phyloP scores from a whole-genome alignment of 495 filamentous ascomycete species.

The Penicillium crystallinum region DNA sequence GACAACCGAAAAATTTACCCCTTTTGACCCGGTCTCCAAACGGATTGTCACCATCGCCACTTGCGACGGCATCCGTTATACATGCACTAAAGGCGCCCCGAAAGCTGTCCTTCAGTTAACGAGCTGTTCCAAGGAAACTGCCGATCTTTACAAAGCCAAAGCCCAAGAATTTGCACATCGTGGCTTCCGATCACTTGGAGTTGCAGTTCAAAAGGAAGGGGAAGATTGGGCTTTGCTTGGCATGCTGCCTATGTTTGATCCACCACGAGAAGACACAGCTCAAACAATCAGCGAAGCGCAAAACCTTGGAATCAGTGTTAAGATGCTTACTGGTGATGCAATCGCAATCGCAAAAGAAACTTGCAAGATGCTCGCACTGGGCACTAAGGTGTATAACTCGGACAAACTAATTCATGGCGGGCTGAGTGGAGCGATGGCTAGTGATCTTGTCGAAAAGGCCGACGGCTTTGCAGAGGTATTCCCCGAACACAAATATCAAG shows the following conservation, averaged over 20 bases:
- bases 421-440: conserved; percentile 61
- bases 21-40: conserved; percentile 72
- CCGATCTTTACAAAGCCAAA: conserved; percentile 58
- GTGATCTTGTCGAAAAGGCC: conserved; percentile 66
- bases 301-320: conserved; percentile 65
- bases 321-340: conserved; percentile 73
- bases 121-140: conserved; percentile 54
- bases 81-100: conserved; percentile 66
- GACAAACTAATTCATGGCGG: conserved; percentile 66
- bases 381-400: conserved; percentile 73
- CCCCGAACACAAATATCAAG: conserved; percentile 97
- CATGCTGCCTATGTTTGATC: conserved; percentile 73
- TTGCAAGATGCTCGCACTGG: conserved; percentile 69
- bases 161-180: conserved; percentile 67
- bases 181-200: conserved; percentile 71
- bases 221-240: conserved; percentile 62
- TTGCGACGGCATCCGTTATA: conserved; percentile 58
- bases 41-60: conserved; percentile 60
- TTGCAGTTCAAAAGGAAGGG: conserved; percentile 59
- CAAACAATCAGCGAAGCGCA: conserved; percentile 70
- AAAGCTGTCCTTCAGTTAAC: conserved; percentile 64
- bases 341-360: conserved; percentile 74
- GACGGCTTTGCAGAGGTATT: conserved; percentile 84
- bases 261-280: conserved; percentile 69
- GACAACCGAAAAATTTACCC: conserved; percentile 64